Conservation (phyloP, 2,329 filamentous ascomycete species). For the Ampelomyces quisqualis region DNA sequence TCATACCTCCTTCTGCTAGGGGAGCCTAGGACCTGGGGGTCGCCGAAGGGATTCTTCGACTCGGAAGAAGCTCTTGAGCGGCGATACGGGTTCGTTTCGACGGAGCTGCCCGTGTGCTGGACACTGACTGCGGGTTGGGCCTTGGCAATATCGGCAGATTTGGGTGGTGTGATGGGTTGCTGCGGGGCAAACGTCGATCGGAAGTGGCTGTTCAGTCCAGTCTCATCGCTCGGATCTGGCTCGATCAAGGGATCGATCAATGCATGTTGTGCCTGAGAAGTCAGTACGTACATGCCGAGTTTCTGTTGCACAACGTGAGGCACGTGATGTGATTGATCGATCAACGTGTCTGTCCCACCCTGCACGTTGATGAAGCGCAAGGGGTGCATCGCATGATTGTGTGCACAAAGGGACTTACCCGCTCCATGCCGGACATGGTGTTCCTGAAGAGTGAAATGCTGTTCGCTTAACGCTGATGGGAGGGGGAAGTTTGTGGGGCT, state of each 20-base stretch:
- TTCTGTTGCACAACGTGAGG: background rate
- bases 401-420: no score
- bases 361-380: background rate
- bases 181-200: slow-evolving; percentile 48
- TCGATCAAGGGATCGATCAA: slow-evolving; percentile 69
- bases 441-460: slow-evolving; percentile 4
- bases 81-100: slow-evolving; percentile 49
- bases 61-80: slow-evolving; percentile 35
- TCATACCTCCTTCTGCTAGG: slow-evolving; percentile 32
- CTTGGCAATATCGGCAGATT: slow-evolving; percentile 30
- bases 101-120: slow-evolving; percentile 43
- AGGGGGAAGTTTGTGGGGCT: slow-evolving; percentile 1
- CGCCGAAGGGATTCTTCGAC: slow-evolving; percentile 24
- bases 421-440: slow-evolving; percentile 12
- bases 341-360: no score
- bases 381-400: background rate
- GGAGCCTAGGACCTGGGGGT: slow-evolving; percentile 19
- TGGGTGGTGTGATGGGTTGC: slow-evolving; percentile 36
- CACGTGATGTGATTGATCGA: no score
- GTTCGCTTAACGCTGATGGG: slow-evolving; percentile 2
- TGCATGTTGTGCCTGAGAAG: slow-evolving; percentile 61
- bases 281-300: slow-evolving; percentile 3
- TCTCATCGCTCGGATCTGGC: slow-evolving; percentile 67
- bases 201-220: slow-evolving; percentile 63
- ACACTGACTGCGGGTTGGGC: slow-evolving; percentile 25